Evolutionary conservation across 805 yeast genomes (phyloP), one percentile per base, ranked within the genome.

Genomic region (Teunomyces kruisii): DNA sequence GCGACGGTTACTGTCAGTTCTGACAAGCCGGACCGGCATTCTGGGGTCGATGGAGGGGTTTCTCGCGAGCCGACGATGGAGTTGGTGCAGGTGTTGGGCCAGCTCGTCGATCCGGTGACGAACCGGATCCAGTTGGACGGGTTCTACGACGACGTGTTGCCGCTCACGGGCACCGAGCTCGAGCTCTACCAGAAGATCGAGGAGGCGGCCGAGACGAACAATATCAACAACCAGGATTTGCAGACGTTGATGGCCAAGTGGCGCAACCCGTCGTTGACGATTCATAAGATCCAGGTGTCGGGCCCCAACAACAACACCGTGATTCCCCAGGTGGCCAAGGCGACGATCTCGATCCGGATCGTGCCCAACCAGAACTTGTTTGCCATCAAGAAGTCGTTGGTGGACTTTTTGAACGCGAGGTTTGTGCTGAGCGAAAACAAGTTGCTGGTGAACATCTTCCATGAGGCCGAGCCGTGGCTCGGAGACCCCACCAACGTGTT

Each of bases 21-120:
- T 42, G 91, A 84, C 51, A 76, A 76, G 47, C 96, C 95, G 1
- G 97, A 94, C 62, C 72, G 96, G 47, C 99, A 94, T 61, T 88
- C 97, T 0, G 99, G 99, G 50, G 94, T 94, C 8, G 95, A 90
- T 66, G 99, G 99, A 42, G 98, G 98, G 47, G 83, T 86, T 7
- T 79, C 81, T 49, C 76, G 86, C 46, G 99, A 92, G 56, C 97
- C 99, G 2, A 83, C 95, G 0, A 80, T 88, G 68, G 98, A 92
- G 59, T 65, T 92, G 63, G 76, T 91, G 32, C 85, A 83, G 43
- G 57, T 92, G 13, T 66, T 91, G 16, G 78, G 92, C 1, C 77
- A 80, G 42, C 68, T 92, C 43, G 79, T 83, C 30, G 81, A 79
- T 43, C 61, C 61, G 1, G 46, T 47, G 15, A 55, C 62, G 9